Evolutionary conservation across 345 rosid species (phyloP).

Genomic region (Turritis glabra): DNA sequence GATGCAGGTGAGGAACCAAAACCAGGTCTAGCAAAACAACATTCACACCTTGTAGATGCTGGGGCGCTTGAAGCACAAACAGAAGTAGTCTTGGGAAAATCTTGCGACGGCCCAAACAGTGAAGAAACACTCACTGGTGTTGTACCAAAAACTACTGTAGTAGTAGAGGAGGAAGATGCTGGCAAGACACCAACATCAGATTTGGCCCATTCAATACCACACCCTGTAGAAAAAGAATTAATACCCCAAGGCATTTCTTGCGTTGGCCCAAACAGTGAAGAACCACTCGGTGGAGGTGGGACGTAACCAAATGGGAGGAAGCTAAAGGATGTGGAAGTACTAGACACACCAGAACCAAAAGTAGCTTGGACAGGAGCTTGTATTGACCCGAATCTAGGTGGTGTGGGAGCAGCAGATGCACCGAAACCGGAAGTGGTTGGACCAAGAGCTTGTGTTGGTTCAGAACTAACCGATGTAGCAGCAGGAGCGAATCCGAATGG

Average conservation of each 20-base stretch:
- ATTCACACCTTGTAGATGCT: too few relatives aligned
- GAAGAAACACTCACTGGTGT: not conserved
- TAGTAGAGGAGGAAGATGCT: not conserved
- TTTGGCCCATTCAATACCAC: too few relatives aligned
- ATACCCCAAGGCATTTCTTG: too few relatives aligned
- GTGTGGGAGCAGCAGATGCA: not conserved
- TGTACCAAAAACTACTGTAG: not conserved
- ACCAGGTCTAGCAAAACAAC: too few relatives aligned
- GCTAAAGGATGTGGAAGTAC: not conserved
- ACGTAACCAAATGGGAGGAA: too few relatives aligned
- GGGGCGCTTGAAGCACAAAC: not conserved
- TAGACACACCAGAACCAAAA: too few relatives aligned
- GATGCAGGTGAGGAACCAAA: not conserved
- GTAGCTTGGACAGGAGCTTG: constrained; percentile 6
- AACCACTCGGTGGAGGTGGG: too few relatives aligned
- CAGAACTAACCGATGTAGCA: not conserved
- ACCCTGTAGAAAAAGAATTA: too few relatives aligned
- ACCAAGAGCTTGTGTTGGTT: not conserved
- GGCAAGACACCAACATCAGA: not conserved
- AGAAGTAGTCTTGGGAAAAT: too few relatives aligned
- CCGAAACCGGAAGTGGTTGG: not conserved
- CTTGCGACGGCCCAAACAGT: not conserved
- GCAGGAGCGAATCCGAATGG: not conserved
- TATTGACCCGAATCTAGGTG: not conserved
- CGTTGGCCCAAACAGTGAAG: not conserved